Conservation (phyloP, 1,139 yeast species). For the Diutina mesorugosa region DNA sequence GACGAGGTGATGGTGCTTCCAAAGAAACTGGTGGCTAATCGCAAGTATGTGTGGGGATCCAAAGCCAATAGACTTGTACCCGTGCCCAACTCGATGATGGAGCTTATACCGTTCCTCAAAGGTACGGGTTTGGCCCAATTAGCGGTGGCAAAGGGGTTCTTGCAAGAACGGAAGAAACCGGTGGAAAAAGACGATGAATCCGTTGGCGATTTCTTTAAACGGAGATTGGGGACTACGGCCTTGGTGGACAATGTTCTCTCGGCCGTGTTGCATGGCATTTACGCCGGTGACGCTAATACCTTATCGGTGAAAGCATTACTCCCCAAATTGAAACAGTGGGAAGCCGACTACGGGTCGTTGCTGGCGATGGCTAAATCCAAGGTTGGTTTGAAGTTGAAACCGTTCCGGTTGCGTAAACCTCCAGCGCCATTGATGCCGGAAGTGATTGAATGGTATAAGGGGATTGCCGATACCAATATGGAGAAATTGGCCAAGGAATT, state of each 20-base stretch:
- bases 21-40: slow-evolving; percentile 40
- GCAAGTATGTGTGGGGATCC: slow-evolving; percentile 41
- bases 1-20: slow-evolving; percentile 38
- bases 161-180: slow-evolving; percentile 13
- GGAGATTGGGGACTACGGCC: slow-evolving; percentile 52
- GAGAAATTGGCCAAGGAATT: slow-evolving; percentile 18
- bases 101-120: slow-evolving; percentile 17
- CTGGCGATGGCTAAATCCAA: slow-evolving; percentile 12
- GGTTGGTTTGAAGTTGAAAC: background rate
- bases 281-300: slow-evolving; percentile 69
- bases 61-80: slow-evolving; percentile 8
- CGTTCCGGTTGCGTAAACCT: background rate
- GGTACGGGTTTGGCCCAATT: slow-evolving; percentile 18
- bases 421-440: background rate
- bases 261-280: slow-evolving; percentile 80
- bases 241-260: slow-evolving; percentile 58
- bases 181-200: slow-evolving; percentile 43
- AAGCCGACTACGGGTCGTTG: slow-evolving; percentile 49
- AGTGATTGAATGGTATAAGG: background rate
- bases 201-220: slow-evolving; percentile 47
- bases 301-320: slow-evolving; percentile 54
- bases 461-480: slow-evolving; percentile 20
- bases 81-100: background rate
- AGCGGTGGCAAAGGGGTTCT: slow-evolving; percentile 26
- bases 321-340: slow-evolving; percentile 40